Evolutionary conservation across 805 yeast species (phyloP).

Genomic region (Cyberlindnera subsufficiens): DNA sequence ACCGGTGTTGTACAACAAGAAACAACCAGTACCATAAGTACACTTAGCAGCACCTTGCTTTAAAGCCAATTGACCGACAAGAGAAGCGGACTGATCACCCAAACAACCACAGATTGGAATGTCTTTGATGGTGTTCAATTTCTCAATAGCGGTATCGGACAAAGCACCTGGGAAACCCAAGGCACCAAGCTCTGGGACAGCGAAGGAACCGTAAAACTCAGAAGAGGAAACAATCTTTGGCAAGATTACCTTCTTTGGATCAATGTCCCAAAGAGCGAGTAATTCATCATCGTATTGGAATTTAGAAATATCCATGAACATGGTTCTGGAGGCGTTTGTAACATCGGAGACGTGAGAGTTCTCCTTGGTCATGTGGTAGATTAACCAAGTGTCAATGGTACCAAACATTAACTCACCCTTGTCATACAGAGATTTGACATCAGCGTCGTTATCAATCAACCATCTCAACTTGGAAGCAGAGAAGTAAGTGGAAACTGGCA

Average conservation of each 20-base stretch:
- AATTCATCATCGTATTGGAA: conserved; percentile 71
- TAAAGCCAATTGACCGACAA: conserved; percentile 89
- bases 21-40: conserved; percentile 96
- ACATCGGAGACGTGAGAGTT: conserved; percentile 75
- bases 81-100: conserved; percentile 91
- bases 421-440: conserved; percentile 62
- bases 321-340: conserved; percentile 88
- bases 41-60: conserved; percentile 84
- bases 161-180: conserved; percentile 47
- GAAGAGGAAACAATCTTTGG: conserved; percentile 80
- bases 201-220: conserved; percentile 69
- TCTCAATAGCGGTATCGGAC: conserved; percentile 46
- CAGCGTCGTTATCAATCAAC: conserved; percentile 76
- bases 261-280: conserved; percentile 75
- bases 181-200: conserved; percentile 49
- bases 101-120: conserved; percentile 84
- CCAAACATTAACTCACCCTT: conserved; percentile 83
- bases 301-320: conserved; percentile 78
- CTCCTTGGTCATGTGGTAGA: conserved; percentile 73
- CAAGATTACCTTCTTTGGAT: conserved; percentile 52
- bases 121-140: conserved; percentile 43
- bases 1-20: conserved; percentile 86
- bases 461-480: conserved; percentile 87
- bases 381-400: conserved; percentile 91
- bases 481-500: conserved; percentile 87